Percentiles rank a stretch among this genome's conserved stretches.
Conservation (phyloP, 2,329 filamentous ascomycete species). For the Fusarium verticillioides region DNA sequence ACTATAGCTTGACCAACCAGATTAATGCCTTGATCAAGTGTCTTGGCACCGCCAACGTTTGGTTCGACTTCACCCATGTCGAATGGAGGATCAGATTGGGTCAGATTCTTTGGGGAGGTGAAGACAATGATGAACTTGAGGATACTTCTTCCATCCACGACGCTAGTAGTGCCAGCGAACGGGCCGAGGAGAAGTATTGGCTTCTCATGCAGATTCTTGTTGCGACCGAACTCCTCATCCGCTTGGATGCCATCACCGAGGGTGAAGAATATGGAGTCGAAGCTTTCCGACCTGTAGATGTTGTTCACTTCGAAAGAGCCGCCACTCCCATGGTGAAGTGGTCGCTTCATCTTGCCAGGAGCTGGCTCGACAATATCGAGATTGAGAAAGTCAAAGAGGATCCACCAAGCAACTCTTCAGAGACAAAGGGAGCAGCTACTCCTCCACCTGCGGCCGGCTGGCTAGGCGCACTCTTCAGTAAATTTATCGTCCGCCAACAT, state of each 20-base stretch:
- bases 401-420: background rate
- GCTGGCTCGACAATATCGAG: constrained; percentile 75
- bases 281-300: constrained; percentile 64
- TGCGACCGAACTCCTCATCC: constrained; percentile 72
- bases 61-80: constrained; percentile 79
- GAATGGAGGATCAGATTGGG: constrained; percentile 80
- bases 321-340: constrained; percentile 72
- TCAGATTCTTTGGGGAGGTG: constrained; percentile 74
- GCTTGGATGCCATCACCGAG: constrained; percentile 71
- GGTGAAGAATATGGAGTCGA: constrained; percentile 66
- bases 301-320: constrained; percentile 70
- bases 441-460: constrained; percentile 51
- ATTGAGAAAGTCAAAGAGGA: constrained; percentile 59
- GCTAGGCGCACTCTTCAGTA: constrained; percentile 68
- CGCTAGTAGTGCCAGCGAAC: constrained; percentile 59
- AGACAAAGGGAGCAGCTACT: constrained; percentile 14
- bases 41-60: constrained; percentile 72
- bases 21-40: constrained; percentile 75
- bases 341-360: constrained; percentile 72
- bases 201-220: constrained; percentile 73
- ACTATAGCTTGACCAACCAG: constrained; percentile 74
- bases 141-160: constrained; percentile 65
- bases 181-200: constrained; percentile 74
- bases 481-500: constrained; percentile 59
- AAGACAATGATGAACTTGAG: constrained; percentile 62